Evolutionary conservation across 1,139 yeast species (phyloP).

Genomic region (Yamadazyma oceani): DNA sequence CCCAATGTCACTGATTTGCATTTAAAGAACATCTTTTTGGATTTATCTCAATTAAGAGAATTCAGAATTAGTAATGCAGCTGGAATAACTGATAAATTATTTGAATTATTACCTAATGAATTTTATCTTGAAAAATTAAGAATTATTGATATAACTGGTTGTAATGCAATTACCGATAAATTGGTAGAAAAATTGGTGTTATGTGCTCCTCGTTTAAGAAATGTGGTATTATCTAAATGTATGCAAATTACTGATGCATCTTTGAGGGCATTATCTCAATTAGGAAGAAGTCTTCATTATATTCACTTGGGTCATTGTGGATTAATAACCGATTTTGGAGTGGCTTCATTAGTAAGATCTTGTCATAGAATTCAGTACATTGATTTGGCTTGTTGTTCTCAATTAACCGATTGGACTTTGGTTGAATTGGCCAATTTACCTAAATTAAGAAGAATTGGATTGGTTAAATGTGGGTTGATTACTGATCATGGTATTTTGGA

Average conservation of each 20-base stretch:
- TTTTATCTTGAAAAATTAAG: slow-evolving; percentile 55
- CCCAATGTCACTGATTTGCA: slow-evolving; percentile 68
- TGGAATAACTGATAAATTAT: slow-evolving; percentile 66
- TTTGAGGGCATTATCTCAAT: slow-evolving; percentile 63
- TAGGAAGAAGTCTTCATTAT: slow-evolving; percentile 84
- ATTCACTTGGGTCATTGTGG: slow-evolving; percentile 94
- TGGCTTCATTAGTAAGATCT: slow-evolving; percentile 66
- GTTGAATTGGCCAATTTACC: slow-evolving; percentile 77
- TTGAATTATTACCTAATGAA: slow-evolving; percentile 47
- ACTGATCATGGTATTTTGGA: slow-evolving; percentile 85
- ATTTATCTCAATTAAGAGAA: slow-evolving; percentile 73
- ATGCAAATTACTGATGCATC: slow-evolving; percentile 83
- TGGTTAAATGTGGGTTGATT: slow-evolving; percentile 87
- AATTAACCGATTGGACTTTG: slow-evolving; percentile 82
- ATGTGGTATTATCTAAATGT: slow-evolving; percentile 88
- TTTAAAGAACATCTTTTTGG: slow-evolving; percentile 59
- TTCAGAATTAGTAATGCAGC: slow-evolving; percentile 76
- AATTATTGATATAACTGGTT: slow-evolving; percentile 81
- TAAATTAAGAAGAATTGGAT: slow-evolving; percentile 83
- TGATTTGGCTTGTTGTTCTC: slow-evolving; percentile 92
- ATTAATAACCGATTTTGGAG: slow-evolving; percentile 87
- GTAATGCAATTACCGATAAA: slow-evolving; percentile 78
- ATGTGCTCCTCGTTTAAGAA: slow-evolving; percentile 82
- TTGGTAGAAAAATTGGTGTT: slow-evolving; percentile 71
- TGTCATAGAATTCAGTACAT: slow-evolving; percentile 90